phyloP scores from a whole-genome alignment of 371 early-diverging fungal species.

The Capillidium rhysosporum region DNA sequence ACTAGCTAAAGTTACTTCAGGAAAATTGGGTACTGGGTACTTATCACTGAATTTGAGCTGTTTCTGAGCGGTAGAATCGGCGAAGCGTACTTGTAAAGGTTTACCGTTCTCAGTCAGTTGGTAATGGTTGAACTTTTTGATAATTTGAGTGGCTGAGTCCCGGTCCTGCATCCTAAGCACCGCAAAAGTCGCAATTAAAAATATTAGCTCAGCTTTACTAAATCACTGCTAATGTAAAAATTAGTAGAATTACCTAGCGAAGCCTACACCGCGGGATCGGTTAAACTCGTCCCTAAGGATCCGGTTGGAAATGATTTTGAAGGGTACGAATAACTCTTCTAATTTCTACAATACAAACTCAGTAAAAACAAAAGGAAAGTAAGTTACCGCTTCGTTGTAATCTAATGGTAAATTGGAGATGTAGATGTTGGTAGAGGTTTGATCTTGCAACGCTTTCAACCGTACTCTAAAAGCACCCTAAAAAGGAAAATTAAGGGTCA shows the following conservation, averaged over 20 bases:
- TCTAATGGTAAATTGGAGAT: constrained; percentile 60
- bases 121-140: constrained; percentile 41
- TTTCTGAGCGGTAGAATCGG: constrained; percentile 63
- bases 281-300: constrained; percentile 44
- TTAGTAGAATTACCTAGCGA: constrained; percentile 31
- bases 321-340: constrained; percentile 37
- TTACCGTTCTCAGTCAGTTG: constrained; percentile 34
- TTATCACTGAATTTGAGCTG: constrained; percentile 32
- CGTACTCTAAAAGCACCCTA: constrained; percentile 60
- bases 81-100: constrained; percentile 60
- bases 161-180: constrained; percentile 41
- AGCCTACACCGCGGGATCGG: constrained; percentile 54
- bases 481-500: neutral
- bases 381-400: constrained; percentile 39
- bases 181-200: neutral
- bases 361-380: neutral
- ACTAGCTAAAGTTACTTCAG: neutral
- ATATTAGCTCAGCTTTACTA: neutral
- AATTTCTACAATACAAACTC: constrained; percentile 20
- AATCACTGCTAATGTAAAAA: too few species aligned
- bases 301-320: constrained; percentile 41
- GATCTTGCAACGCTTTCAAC: constrained; percentile 52
- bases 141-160: constrained; percentile 36
- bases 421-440: constrained; percentile 59
- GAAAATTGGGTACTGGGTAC: neutral